A percentile compares a stretch with the other conserved stretches of the same genome.
These are phyloP conservation scores for Dimargaris cristalligena DNA, from an alignment of 192 early-diverging fungal genomes.

Conservation along the genomic window DNA sequence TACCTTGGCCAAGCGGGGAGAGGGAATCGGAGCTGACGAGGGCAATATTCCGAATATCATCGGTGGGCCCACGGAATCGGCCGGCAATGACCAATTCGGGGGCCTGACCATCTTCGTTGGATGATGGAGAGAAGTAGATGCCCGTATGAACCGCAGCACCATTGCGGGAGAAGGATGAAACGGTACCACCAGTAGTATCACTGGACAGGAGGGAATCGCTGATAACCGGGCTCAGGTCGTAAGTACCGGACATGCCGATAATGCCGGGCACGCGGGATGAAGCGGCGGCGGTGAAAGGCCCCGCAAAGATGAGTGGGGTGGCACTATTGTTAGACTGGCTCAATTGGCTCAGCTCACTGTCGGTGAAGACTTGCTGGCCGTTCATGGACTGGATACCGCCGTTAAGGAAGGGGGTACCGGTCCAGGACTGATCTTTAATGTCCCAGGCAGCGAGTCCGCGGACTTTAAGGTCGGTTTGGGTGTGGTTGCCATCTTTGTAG, in stretches of 20 bases:
- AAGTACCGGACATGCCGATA: not conserved
- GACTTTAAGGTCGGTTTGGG: not conserved
- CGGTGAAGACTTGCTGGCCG: not conserved
- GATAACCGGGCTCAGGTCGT: slow-evolving; percentile 2
- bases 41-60: slow-evolving; percentile 22
- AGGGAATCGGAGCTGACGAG: slow-evolving; percentile 25
- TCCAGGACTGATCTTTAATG: not conserved
- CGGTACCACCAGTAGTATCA: not conserved
- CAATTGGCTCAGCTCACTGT: not conserved
- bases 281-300: slow-evolving; percentile 20
- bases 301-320: slow-evolving; percentile 13
- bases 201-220: not conserved
- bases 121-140: slow-evolving; percentile 21
- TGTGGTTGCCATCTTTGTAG: not conserved
- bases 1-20: slow-evolving; percentile 18
- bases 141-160: slow-evolving; percentile 29
- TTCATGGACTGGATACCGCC: not conserved
- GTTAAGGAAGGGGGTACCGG: slow-evolving; percentile 1
- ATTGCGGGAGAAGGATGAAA: not conserved
- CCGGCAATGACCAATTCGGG: slow-evolving; percentile 33
- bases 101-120: slow-evolving; percentile 23
- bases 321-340: not conserved
- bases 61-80: slow-evolving; percentile 27
- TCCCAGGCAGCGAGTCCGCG: slow-evolving; percentile 3
- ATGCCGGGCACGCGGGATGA: slow-evolving; percentile 14